Conservation (phyloP, 2,329 filamentous ascomycete species). For the Colletotrichum simmondsii region DNA sequence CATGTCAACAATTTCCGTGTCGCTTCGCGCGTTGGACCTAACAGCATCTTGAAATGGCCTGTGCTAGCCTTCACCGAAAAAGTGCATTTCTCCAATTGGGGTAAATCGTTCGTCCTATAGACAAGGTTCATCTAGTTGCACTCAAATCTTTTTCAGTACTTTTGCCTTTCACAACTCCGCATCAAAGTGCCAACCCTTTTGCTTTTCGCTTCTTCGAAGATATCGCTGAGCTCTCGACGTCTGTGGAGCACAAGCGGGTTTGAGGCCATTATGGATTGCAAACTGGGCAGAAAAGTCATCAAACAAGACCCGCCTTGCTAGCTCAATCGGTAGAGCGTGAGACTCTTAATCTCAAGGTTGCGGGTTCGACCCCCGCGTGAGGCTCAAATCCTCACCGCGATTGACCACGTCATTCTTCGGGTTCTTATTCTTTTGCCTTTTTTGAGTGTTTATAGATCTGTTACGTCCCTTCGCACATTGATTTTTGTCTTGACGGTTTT, state of each 20-base stretch:
- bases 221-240: too few species aligned
- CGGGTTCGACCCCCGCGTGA: conserved; percentile 39
- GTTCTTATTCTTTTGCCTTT: background rate
- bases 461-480: background rate
- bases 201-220: background rate
- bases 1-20: too few species aligned
- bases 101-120: too few species aligned
- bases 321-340: conserved; percentile 45
- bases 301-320: conserved; percentile 28
- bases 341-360: conserved; percentile 64
- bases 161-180: too few species aligned
- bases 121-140: too few species aligned
- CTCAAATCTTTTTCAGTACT: too few species aligned
- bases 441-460: background rate
- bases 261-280: rapidly evolving
- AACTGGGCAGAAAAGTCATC: background rate
- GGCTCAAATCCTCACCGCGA: conserved; percentile 31
- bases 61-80: too few species aligned
- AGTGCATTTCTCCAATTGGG: too few species aligned
- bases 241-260: background rate
- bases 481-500: too few species aligned
- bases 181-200: background rate
- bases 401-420: conserved; percentile 1
- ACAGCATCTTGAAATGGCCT: too few species aligned
- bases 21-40: too few species aligned